These are phyloP conservation scores for Fraxinus platypoda DNA, from an alignment of 305 asterid species.

Conservation along the genomic window DNA sequence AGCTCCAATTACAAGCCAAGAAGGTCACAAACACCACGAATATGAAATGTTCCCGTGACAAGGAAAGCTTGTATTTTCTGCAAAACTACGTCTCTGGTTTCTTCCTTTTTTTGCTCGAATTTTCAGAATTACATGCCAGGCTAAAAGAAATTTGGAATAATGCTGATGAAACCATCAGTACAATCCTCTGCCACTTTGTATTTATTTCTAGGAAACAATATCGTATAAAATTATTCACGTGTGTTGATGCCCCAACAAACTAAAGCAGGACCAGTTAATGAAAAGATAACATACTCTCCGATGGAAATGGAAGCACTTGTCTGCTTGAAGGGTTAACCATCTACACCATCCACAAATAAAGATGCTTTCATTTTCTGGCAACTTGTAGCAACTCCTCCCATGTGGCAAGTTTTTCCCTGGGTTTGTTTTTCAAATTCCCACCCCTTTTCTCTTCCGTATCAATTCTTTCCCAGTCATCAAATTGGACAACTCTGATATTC, in stretches of 20 bases:
- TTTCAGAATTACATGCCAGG: background rate
- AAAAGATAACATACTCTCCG: background rate
- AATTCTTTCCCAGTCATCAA: constrained; percentile 65
- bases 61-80: background rate
- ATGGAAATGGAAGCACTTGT: background rate
- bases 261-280: background rate
- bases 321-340: background rate
- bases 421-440: constrained; percentile 55
- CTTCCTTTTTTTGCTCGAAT: no score
- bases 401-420: constrained; percentile 66
- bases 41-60: background rate
- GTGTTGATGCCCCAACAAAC: background rate
- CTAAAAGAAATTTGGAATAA: no score
- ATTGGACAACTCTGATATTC: constrained; percentile 50
- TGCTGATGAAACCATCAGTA: background rate
- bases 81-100: background rate
- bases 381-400: constrained; percentile 71
- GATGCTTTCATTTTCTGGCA: constrained; percentile 38
- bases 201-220: background rate
- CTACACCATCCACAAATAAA: background rate
- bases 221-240: background rate
- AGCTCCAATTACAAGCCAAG: no score
- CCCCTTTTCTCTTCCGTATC: constrained; percentile 67
- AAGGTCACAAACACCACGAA: background rate
- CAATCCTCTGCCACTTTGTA: background rate